Evolutionary conservation across 1,284 basidiomycete species (phyloP).

Genomic region (Hymenochaete sp.): DNA sequence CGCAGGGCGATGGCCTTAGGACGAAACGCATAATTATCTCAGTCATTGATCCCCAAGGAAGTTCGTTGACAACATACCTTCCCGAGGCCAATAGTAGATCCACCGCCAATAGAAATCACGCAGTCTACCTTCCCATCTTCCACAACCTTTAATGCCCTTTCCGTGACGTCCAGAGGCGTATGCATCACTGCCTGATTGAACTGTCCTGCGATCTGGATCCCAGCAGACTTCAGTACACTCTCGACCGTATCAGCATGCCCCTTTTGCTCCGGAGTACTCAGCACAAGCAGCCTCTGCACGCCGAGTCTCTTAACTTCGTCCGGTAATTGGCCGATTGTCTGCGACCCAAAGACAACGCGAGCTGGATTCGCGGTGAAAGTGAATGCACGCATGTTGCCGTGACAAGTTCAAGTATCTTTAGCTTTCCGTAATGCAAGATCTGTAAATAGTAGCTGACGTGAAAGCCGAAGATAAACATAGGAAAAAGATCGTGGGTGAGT

Average conservation of each 20-base stretch:
- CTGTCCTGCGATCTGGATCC: conserved; percentile 24
- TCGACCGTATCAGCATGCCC: conserved; percentile 24
- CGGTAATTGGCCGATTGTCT: conserved; percentile 30
- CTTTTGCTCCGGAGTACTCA: conserved; percentile 29
- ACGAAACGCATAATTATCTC: too few species aligned
- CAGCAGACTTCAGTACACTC: conserved; percentile 22
- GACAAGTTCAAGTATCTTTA: too few species aligned
- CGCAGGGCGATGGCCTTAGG: conserved; percentile 31
- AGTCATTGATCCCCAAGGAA: too few species aligned
- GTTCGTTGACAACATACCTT: conserved; percentile 21
- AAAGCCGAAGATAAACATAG: too few species aligned
- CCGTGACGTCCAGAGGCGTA: conserved; percentile 35
- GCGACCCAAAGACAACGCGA: conserved; percentile 35
- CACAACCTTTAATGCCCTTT: conserved; percentile 28
- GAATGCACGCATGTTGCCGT: conserved; percentile 26
- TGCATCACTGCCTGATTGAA: conserved; percentile 37
- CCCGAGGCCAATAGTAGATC: conserved; percentile 35
- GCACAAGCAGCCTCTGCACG: conserved; percentile 28
- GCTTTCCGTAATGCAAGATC: too few species aligned
- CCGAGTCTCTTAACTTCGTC: conserved; percentile 30
- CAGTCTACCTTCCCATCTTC: conserved; percentile 31
- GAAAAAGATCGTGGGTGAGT: too few species aligned
- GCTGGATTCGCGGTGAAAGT: conserved; percentile 33
- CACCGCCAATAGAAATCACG: conserved; percentile 35
- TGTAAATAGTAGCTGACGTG: too few species aligned